Evolutionary conservation across 2,329 filamentous ascomycete species (phyloP).

Genomic region (Uncinocarpus reesii): DNA sequence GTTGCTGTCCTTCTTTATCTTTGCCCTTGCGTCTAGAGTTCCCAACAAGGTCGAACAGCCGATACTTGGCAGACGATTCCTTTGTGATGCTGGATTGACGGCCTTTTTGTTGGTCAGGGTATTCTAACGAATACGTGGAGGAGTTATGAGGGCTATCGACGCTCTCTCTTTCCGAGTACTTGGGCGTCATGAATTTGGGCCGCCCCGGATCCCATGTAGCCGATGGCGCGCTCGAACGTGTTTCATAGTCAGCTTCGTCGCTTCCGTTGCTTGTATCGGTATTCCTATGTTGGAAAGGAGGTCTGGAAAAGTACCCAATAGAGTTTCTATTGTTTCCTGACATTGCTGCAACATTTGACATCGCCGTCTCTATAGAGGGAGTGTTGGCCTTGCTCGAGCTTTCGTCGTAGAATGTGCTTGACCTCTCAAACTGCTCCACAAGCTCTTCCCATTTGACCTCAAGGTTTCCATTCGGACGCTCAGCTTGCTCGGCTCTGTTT

Average conservation of each 20-base stretch:
- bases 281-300: slow-evolving; percentile 31
- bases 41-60: slow-evolving; percentile 35
- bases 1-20: slow-evolving; percentile 14
- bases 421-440: slow-evolving; percentile 39
- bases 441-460: slow-evolving; percentile 43
- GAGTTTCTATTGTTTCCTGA: slow-evolving; percentile 33
- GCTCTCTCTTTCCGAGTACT: slow-evolving; percentile 35
- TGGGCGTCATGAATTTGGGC: slow-evolving; percentile 33
- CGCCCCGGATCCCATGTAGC: slow-evolving; percentile 36
- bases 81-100: slow-evolving; percentile 32
- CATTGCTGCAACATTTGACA: slow-evolving; percentile 23
- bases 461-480: slow-evolving; percentile 38
- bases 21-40: slow-evolving; percentile 16
- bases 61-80: slow-evolving; percentile 33
- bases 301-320: slow-evolving; percentile 34
- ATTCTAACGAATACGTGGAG: slow-evolving; percentile 38
- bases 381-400: slow-evolving; percentile 31
- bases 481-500: slow-evolving; percentile 39
- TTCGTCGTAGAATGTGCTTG: slow-evolving; percentile 35
- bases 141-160: slow-evolving; percentile 40
- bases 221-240: slow-evolving; percentile 37
- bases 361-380: slow-evolving; percentile 27
- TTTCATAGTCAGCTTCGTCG: slow-evolving; percentile 35
- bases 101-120: slow-evolving; percentile 28
- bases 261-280: slow-evolving; percentile 26